phyloP scores from a whole-genome alignment of 129 eudicot genomes.

The Lactuca sativa region DNA sequence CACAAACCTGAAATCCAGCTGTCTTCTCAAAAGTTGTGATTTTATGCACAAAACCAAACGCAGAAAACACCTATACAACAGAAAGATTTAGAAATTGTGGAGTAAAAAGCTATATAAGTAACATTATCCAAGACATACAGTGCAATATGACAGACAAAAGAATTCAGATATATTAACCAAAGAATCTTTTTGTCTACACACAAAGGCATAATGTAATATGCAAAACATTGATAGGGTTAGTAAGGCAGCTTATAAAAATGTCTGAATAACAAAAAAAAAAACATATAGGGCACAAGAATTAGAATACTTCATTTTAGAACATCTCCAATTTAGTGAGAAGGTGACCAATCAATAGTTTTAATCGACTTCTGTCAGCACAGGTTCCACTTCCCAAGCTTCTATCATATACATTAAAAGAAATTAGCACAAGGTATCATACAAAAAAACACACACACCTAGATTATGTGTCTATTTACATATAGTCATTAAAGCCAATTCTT shows the following conservation, averaged over 20 bases:
- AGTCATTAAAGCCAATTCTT: no score
- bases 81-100: constrained; percentile 10
- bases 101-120: not conserved
- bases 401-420: no score
- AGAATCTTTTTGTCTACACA: no score
- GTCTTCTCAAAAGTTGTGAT: constrained; percentile 97
- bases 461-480: no score
- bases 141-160: not conserved
- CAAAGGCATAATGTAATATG: not conserved
- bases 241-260: not conserved
- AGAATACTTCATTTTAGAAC: no score
- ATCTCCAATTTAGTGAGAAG: not conserved
- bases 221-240: not conserved
- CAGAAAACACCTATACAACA: constrained; percentile 80
- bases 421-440: no score
- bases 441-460: no score
- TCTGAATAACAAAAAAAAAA: not conserved
- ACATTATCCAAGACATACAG: not conserved
- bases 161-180: no score
- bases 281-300: no score
- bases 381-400: no score
- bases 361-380: not conserved
- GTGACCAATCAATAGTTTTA: not conserved
- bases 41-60: constrained; percentile 91
- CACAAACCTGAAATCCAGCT: constrained; percentile 90